These are phyloP conservation scores for Ascoidea rubescens DNA, from an alignment of 805 yeast species.

Conservation along the genomic window DNA sequence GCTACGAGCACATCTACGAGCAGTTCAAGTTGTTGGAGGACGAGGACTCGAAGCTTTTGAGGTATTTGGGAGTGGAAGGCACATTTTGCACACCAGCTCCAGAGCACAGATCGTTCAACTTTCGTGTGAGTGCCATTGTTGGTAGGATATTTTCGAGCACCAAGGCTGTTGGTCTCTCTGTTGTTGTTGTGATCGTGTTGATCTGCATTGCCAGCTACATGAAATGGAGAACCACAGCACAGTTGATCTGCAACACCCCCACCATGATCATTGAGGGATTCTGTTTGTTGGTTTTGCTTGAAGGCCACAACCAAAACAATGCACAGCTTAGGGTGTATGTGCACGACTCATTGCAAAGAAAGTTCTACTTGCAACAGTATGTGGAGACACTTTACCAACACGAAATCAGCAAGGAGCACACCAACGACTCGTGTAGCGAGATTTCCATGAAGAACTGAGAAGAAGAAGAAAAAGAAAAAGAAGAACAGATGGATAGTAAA, in stretches of 20 bases:
- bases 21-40: slow-evolving; percentile 17
- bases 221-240: slow-evolving; percentile 26
- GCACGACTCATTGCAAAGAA: slow-evolving; percentile 3
- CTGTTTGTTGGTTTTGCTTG: slow-evolving; percentile 23
- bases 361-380: slow-evolving; percentile 1
- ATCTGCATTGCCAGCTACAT: slow-evolving; percentile 20
- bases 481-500: no score
- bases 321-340: slow-evolving; percentile 2
- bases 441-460: no score
- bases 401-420: no score
- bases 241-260: slow-evolving; percentile 25
- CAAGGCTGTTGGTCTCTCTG: slow-evolving; percentile 19
- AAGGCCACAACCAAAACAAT: slow-evolving; percentile 19
- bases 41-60: slow-evolving; percentile 20
- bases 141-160: slow-evolving; percentile 19
- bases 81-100: slow-evolving; percentile 7
- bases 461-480: no score
- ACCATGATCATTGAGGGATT: slow-evolving; percentile 31
- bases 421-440: no score
- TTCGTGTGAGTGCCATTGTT: slow-evolving; percentile 15
- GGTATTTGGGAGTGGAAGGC: slow-evolving; percentile 15
- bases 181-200: slow-evolving; percentile 18
- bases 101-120: slow-evolving; percentile 10
- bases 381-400: no score
- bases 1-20: slow-evolving; percentile 11